Evolutionary conservation across 2,329 filamentous ascomycete species (phyloP).

Genomic region (Colletotrichum navitas): DNA sequence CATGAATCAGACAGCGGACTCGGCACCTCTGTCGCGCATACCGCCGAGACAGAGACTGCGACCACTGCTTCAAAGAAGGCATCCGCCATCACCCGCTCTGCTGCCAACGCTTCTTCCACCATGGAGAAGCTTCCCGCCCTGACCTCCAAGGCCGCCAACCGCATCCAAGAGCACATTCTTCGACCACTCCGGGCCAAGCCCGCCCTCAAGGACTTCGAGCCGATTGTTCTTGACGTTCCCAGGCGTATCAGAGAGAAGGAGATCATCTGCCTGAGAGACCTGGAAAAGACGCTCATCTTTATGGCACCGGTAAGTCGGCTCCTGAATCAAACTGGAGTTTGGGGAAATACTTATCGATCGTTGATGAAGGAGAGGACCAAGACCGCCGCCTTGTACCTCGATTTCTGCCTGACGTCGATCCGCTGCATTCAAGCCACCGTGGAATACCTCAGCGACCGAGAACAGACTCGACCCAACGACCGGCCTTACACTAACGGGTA

Average conservation of each 20-base stretch:
- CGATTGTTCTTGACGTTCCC: slow-evolving; percentile 82
- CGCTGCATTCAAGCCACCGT: slow-evolving; percentile 91
- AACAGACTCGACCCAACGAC: slow-evolving; percentile 86
- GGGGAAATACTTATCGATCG: slow-evolving; percentile 77
- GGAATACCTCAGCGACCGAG: slow-evolving; percentile 85
- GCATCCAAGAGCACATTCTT: slow-evolving; percentile 85
- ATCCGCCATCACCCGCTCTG: slow-evolving; percentile 73
- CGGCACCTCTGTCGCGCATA: slow-evolving; percentile 82
- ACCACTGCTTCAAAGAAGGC: slow-evolving; percentile 57
- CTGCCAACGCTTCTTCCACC: slow-evolving; percentile 59
- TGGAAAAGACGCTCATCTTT: slow-evolving; percentile 93
- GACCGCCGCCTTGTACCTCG: slow-evolving; percentile 78
- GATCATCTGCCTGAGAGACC: slow-evolving; percentile 90
- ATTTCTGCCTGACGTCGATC: slow-evolving; percentile 92
- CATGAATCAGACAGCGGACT: slow-evolving; percentile 90
- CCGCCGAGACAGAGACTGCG: slow-evolving; percentile 62
- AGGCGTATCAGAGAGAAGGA: slow-evolving; percentile 84
- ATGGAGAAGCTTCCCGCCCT: slow-evolving; percentile 70
- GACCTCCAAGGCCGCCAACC: slow-evolving; percentile 76
- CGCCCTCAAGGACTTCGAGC: slow-evolving; percentile 82
- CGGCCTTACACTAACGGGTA: slow-evolving; percentile 95
- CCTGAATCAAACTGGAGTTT: slow-evolving; percentile 64
- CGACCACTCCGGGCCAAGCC: slow-evolving; percentile 81
- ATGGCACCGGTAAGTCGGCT: slow-evolving; percentile 90
- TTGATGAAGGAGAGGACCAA: slow-evolving; percentile 84